A percentile compares a stretch with the other conserved stretches of the same genome.
phyloP scores from a whole-genome alignment of 2,329 filamentous ascomycete genomes.

The Botrytis elliptica region DNA sequence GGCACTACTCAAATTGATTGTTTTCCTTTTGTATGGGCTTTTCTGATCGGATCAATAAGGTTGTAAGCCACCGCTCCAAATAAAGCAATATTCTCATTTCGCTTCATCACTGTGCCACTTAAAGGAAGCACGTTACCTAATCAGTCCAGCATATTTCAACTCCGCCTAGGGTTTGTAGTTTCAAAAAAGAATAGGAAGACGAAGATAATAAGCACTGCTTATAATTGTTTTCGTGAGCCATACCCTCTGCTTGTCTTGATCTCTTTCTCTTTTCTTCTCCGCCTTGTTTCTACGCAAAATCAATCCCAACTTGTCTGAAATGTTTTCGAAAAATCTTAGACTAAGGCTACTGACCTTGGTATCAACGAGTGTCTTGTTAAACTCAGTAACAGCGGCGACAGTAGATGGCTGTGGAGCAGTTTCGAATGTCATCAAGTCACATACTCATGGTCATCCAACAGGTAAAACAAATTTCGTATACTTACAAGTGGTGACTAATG shows the following conservation, averaged over 20 bases:
- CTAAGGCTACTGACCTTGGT: background rate
- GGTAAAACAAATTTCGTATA: background rate
- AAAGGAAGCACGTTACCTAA: background rate
- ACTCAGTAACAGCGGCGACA: background rate
- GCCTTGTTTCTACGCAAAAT: background rate
- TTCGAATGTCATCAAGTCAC: background rate
- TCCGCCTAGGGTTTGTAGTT: background rate
- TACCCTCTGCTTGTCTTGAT: background rate
- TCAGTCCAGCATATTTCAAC: background rate
- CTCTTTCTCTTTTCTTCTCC: background rate
- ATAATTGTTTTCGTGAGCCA: background rate
- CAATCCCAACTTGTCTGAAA: background rate
- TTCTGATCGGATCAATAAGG: background rate
- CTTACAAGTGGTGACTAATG: background rate
- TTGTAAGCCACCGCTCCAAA: background rate
- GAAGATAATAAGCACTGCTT: background rate
- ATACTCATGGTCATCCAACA: background rate
- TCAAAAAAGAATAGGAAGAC: background rate
- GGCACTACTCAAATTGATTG: background rate
- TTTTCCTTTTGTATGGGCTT: background rate
- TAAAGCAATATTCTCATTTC: background rate
- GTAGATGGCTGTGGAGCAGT: background rate
- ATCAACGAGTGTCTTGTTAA: background rate
- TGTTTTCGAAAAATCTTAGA: background rate
- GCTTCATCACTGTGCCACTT: conserved; percentile 7